These are phyloP conservation scores for Podaxis carcinomalis DNA, from an alignment of 768 basidiomycete species.

Conservation along the genomic window DNA sequence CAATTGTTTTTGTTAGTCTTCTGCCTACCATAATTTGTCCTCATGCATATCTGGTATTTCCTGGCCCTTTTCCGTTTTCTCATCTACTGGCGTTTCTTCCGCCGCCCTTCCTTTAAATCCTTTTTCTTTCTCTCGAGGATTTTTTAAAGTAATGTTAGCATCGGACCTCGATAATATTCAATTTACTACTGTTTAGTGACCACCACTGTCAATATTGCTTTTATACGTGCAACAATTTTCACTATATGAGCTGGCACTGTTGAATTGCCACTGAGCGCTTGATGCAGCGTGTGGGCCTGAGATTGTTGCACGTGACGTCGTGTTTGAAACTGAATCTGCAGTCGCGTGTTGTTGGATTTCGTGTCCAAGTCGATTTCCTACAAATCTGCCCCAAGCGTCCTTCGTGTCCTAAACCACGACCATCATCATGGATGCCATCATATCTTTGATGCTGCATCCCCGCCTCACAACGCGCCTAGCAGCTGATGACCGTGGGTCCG, in stretches of 20 bases:
- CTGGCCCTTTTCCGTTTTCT: not conserved
- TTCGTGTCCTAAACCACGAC: conserved; percentile 5
- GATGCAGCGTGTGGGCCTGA: not conserved
- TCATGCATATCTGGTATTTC: not conserved
- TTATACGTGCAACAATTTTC: not conserved
- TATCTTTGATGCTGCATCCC: conserved; percentile 50
- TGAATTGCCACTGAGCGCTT: not conserved
- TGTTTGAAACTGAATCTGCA: not conserved
- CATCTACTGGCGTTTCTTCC: not conserved
- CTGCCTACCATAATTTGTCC: not conserved
- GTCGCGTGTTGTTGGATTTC: conserved; percentile 22
- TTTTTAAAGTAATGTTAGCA: conserved; percentile 13
- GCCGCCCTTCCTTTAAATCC: not conserved
- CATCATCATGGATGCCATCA: conserved; percentile 38
- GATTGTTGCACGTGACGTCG: not conserved
- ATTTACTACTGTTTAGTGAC: not conserved
- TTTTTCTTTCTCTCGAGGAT: not conserved
- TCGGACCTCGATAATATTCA: conserved; percentile 16
- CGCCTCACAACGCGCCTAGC: conserved; percentile 44
- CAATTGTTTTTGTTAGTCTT: not conserved
- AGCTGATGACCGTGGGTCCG: conserved; percentile 37
- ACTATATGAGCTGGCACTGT: not conserved
- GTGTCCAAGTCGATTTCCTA: conserved; percentile 4
- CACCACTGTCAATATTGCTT: not conserved
- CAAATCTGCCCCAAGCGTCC: not conserved